phyloP scores from a whole-genome alignment of 164 flowering plant genomes.

The Protea cynaroides region DNA sequence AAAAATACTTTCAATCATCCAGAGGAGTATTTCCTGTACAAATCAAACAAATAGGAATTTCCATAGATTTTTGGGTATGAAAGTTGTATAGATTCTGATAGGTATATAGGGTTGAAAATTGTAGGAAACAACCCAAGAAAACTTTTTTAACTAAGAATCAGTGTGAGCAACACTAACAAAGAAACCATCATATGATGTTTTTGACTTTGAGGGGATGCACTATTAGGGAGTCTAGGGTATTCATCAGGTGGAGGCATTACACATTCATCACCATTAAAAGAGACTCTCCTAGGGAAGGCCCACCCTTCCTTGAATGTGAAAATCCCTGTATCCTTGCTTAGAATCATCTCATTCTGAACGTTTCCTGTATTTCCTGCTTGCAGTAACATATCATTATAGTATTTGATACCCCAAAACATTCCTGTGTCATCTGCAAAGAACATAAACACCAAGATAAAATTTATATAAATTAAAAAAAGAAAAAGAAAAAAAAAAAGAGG shows the following conservation, averaged over 20 bases:
- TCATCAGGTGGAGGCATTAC: slow-evolving; percentile 75
- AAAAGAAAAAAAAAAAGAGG: too few relatives aligned
- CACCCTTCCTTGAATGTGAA: slow-evolving; percentile 70
- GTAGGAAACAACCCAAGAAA: too few relatives aligned
- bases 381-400: slow-evolving; percentile 71
- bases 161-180: slow-evolving; percentile 9
- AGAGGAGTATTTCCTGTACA: too few relatives aligned
- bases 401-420: slow-evolving; percentile 64
- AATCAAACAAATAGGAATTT: too few relatives aligned
- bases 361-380: slow-evolving; percentile 47
- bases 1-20: too few relatives aligned
- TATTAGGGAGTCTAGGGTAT: slow-evolving; percentile 59
- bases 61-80: too few relatives aligned
- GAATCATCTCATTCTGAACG: slow-evolving; percentile 65
- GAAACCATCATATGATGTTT: slow-evolving; percentile 4
- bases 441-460: background rate
- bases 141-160: background rate
- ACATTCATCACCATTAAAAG: slow-evolving; percentile 58
- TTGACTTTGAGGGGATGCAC: slow-evolving; percentile 1
- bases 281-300: slow-evolving; percentile 71
- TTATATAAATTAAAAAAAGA: too few relatives aligned
- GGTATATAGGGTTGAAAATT: too few relatives aligned
- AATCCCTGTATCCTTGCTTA: slow-evolving; percentile 46
- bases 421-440: slow-evolving; percentile 65
- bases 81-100: too few relatives aligned